Conservation (phyloP, 768 basidiomycete genomes). For the Paxillus rubicundulus region DNA sequence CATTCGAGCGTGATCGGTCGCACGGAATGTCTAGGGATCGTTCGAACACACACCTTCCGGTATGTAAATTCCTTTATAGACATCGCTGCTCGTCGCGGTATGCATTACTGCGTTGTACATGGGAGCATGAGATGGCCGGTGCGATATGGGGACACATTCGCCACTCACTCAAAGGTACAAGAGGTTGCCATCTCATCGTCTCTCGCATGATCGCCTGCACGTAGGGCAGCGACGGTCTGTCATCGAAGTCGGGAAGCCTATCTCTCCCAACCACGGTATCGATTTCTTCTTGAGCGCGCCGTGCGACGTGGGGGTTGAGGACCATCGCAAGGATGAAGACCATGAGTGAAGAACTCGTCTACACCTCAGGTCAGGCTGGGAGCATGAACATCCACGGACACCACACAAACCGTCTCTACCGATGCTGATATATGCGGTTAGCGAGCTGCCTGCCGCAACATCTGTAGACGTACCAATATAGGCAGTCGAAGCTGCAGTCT, state of each 20-base stretch:
- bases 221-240: not conserved
- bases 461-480: conserved; percentile 1
- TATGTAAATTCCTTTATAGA: conserved; percentile 31
- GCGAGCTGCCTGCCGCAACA: no score
- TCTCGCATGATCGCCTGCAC: conserved; percentile 5
- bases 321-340: conserved; percentile 5
- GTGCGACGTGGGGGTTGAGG: not conserved
- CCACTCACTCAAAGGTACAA: not conserved
- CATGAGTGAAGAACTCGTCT: conserved; percentile 3
- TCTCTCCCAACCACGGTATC: not conserved
- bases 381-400: not conserved
- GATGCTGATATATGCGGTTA: not conserved
- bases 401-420: conserved; percentile 1
- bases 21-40: no score
- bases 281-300: not conserved
- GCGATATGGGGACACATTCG: not conserved
- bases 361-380: not conserved
- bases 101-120: not conserved
- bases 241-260: not conserved
- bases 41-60: conserved; percentile 22
- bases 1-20: not conserved
- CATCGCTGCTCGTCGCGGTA: conserved; percentile 25
- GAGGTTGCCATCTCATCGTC: conserved; percentile 2
- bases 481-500: conserved; percentile 1
- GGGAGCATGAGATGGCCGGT: not conserved